A percentile compares a stretch with the other conserved stretches of the same genome.
phyloP scores from a whole-genome alignment of 768 basidiomycete species.

The Amanita exitialis region DNA sequence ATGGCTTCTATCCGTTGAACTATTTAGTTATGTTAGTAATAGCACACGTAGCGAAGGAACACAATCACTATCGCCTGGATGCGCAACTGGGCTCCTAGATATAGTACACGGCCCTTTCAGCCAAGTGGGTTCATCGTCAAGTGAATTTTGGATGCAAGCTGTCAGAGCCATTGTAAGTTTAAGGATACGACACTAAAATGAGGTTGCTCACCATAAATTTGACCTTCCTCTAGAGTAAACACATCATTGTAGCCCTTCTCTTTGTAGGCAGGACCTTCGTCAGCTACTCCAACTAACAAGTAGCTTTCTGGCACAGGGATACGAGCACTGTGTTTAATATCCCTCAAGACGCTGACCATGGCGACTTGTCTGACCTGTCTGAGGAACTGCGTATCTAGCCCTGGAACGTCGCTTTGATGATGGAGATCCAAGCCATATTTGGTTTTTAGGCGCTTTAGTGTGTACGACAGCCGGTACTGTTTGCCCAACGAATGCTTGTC shows the following conservation, averaged over 20 bases:
- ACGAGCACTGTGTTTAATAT: conserved; percentile 67
- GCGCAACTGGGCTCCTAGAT: conserved; percentile 64
- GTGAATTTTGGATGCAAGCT: conserved; percentile 54
- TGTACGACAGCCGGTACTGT: conserved; percentile 36
- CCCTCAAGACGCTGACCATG: conserved; percentile 54
- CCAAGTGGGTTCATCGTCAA: conserved; percentile 39
- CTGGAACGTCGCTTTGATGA: conserved; percentile 18
- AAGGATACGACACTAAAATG: background rate
- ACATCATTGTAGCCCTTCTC: conserved; percentile 36
- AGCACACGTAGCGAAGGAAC: background rate
- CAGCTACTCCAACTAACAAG: conserved; percentile 71
- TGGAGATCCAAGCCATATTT: conserved; percentile 39
- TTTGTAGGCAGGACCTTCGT: conserved; percentile 65
- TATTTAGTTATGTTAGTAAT: conserved; percentile 13
- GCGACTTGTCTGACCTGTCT: conserved; percentile 47
- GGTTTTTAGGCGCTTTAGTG: conserved; percentile 37
- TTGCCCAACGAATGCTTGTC: conserved; percentile 33
- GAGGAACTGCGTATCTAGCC: conserved; percentile 49
- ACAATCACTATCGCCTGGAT: conserved; percentile 60
- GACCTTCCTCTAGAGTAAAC: conserved; percentile 39
- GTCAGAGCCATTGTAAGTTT: conserved; percentile 1
- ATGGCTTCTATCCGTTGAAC: conserved; percentile 67
- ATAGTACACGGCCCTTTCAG: conserved; percentile 54
- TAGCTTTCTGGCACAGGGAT: conserved; percentile 62
- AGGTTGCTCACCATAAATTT: conserved; percentile 53